Evolutionary conservation across 2,329 filamentous ascomycete genomes (phyloP), one percentile per base, ranked within the genome.

Genomic region (Mollisia scopiformis): DNA sequence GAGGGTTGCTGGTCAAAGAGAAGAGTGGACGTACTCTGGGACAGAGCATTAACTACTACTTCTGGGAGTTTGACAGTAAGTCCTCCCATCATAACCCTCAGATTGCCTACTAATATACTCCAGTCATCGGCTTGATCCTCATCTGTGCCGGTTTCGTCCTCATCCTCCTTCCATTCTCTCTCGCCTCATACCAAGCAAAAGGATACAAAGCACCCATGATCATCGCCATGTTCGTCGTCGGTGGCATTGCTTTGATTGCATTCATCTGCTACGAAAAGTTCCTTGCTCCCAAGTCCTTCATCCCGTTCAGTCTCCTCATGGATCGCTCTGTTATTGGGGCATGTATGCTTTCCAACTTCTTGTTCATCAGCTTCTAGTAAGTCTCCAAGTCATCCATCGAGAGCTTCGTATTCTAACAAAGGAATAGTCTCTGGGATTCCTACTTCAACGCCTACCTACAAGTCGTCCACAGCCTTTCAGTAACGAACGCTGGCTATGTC

Each of bases 91-190:
- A 19, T 19, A 14, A 3, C 28, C 8, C n/a, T 43, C 50, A 19
- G 47, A 21, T 19, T 19, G n/a, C 25, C 6, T 19, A 46, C 27
- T 64, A 59, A 56, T 23, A 23, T 14, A 2, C 37, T 10, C 2
- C 25, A 71, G 77, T 85, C 1, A 58, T 85, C 19, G 88, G 89
- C 16, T 78, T 89, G 25, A 58, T 90, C 16, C 76, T 91, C 2
- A 79, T 90, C 61, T 80, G 83, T 10, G 78, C 75, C 1, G 88
- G 87, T 1, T 82, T 89, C 66, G 79, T 83, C 0, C 75, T 91
- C 11, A 85, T 92, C 69, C 77, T 92, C n/a, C 81, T 93, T 7
- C 87, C 89, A 0, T 86, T 93, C 72, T 87, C 79, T 16, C 78
- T 92, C 21, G 77, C 76, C 56, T 74, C 75, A 2, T 71, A 66